Conservation (phyloP, 257 asterid genomes). For the Plantago major region DNA sequence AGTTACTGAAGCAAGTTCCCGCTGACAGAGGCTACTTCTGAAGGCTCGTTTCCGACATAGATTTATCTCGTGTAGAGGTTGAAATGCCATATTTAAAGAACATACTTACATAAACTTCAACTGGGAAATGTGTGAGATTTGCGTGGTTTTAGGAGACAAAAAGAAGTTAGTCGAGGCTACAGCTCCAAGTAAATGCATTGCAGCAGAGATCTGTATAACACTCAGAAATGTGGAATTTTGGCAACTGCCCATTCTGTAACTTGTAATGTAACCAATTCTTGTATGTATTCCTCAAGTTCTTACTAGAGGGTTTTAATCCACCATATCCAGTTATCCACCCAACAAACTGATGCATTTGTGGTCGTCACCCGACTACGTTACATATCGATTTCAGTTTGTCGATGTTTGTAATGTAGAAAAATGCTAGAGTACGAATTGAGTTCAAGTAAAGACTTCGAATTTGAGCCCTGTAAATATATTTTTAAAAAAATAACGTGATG, state of each 20-base stretch:
- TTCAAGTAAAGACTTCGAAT: too few relatives aligned
- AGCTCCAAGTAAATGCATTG: not conserved
- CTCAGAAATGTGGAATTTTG: not conserved
- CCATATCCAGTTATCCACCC: too few relatives aligned
- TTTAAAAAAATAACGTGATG: too few relatives aligned
- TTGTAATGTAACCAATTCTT: not conserved
- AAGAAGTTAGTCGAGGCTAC: not conserved
- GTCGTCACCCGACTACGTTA: too few relatives aligned
- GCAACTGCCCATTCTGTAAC: conserved; percentile 1
- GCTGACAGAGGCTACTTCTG: conserved; percentile 38
- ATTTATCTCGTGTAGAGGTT: conserved; percentile 2
- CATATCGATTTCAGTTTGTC: too few relatives aligned
- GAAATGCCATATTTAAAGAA: not conserved
- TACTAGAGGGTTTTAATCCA: too few relatives aligned
- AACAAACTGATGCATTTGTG: too few relatives aligned
- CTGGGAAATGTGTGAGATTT: not conserved
- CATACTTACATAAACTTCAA: not conserved
- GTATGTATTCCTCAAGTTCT: too few relatives aligned
- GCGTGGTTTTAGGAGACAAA: too few relatives aligned
- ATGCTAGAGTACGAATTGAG: too few relatives aligned
- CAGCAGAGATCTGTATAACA: not conserved
- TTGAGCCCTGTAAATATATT: too few relatives aligned
- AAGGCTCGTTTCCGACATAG: conserved; percentile 10
- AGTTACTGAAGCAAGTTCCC: conserved; percentile 73
- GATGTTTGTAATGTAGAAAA: too few relatives aligned